Evolutionary conservation across 2,329 filamentous ascomycete genomes (phyloP), one percentile per base, ranked within the genome.

Genomic region (Pseudonectria foliicola): DNA sequence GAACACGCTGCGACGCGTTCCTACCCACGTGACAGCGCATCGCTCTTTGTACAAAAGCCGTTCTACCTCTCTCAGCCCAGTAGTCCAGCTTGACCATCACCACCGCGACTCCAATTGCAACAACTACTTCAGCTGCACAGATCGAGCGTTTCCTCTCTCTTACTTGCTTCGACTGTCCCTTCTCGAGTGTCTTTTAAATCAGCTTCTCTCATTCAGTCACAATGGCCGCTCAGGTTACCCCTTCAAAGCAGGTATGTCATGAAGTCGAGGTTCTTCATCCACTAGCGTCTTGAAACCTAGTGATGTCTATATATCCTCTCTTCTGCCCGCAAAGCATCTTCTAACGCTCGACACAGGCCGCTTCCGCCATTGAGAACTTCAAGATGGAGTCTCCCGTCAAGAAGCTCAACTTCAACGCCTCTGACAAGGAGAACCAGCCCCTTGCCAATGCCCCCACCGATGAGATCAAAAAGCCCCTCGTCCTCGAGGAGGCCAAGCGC

Each of bases 301-400:
- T 27, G 31, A 34, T 12, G 25, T 25, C n/a, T 13, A 5, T 3
- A 13, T 13, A 10, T 25, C 4, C 12, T 23, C 8, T 13, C 14
- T 4, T 2, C 21, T n/a, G 5, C 13, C n/a, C 12, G 18, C 6
- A 25, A 34, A 48, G 40, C 38, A 25, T 27, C 36, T 36, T 34
- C 61, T 68, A 61, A 67, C 50, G 38, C 35, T 43, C 26, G 18
- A 38, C 30, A 46, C 60, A 96, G 90, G 83, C 83, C 70, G 85
- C 88, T 55, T 81, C 85, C 56, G 87, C 80, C 54, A 82, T 96
- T 57, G 81, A 92, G 64, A 79, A 77, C 52, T 75, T 96, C 62
- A 93, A 90, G 68, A 93, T 95, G 79, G 85, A 93, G 52, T 92
- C 87, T 1, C 88, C 89, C 29, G 68, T 83, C 46, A 95, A 95